Evolutionary conservation across 129 eudicot species (phyloP).

Genomic region (Smallanthus sonchifolius): DNA sequence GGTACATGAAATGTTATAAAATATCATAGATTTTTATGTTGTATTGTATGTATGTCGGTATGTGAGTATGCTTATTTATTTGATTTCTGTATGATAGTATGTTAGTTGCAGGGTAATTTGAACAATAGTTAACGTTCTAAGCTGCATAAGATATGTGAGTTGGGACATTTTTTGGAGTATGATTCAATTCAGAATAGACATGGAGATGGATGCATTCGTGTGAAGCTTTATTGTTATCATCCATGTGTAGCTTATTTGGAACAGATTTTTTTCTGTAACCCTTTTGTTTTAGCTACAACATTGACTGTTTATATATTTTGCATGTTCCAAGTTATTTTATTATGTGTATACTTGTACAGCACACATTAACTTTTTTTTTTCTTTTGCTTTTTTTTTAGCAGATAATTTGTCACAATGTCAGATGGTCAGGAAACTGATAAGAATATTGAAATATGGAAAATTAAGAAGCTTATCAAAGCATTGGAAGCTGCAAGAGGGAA

Average conservation of each 20-base stretch:
- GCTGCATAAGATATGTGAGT: not conserved
- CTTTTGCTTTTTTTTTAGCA: constrained; percentile 4
- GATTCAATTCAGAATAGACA: not conserved
- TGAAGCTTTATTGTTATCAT: not conserved
- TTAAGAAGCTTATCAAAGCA: constrained; percentile 38
- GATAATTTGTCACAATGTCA: constrained; percentile 29
- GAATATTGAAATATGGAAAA: constrained; percentile 43
- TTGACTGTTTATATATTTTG: too few species aligned
- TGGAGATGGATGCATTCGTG: constrained; percentile 1
- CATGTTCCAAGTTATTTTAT: not conserved
- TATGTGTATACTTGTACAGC: not conserved
- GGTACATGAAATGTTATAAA: not conserved
- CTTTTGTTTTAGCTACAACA: not conserved
- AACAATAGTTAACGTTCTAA: not conserved
- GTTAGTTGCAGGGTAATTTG: not conserved
- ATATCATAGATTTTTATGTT: not conserved
- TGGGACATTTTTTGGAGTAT: not conserved
- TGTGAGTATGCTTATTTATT: not conserved
- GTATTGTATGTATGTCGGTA: not conserved
- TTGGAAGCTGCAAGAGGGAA: constrained; percentile 42
- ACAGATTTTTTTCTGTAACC: not conserved
- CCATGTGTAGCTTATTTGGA: not conserved
- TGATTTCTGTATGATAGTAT: not conserved
- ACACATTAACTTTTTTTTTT: not conserved
- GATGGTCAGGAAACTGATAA: constrained; percentile 43